Evolutionary conservation across 257 asterid species (phyloP).

Genomic region (Penstemon barbatus): DNA sequence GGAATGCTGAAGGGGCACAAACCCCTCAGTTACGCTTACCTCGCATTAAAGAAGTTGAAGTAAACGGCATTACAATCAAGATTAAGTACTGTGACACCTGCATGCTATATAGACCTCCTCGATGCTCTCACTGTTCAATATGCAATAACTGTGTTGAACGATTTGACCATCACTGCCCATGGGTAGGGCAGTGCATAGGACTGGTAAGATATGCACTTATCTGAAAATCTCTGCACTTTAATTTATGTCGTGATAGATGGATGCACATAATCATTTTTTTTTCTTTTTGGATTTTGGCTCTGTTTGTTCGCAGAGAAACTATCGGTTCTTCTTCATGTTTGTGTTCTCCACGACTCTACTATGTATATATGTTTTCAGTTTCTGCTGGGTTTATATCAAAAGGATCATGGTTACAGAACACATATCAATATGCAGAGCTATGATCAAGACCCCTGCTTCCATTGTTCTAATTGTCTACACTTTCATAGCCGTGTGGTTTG

Average conservation of each 20-base stretch:
- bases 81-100: constrained; percentile 95
- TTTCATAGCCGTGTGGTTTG: constrained; percentile 93
- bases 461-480: constrained; percentile 86
- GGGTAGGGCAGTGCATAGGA: constrained; percentile 99
- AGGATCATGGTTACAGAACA: constrained; percentile 68
- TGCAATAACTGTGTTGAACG: constrained; percentile 96
- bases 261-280: not conserved
- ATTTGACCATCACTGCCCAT: constrained; percentile 97
- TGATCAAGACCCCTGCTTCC: constrained; percentile 92
- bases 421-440: constrained; percentile 81
- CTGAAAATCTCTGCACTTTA: not conserved
- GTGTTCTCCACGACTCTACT: constrained; percentile 98
- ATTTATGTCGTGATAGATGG: not conserved
- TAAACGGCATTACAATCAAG: constrained; percentile 78
- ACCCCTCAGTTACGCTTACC: constrained; percentile 92
- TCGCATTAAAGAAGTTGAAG: constrained; percentile 88
- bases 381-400: constrained; percentile 91
- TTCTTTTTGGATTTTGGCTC: constrained; percentile 1
- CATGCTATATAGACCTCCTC: constrained; percentile 98
- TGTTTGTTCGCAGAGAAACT: constrained; percentile 74
- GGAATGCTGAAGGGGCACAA: constrained; percentile 72
- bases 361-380: constrained; percentile 81
- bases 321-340: constrained; percentile 98
- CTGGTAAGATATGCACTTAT: constrained; percentile 52
- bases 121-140: constrained; percentile 97